These are phyloP conservation scores for Phytophthora cajani DNA, from an alignment of 352 stramenopile species.

Conservation along the genomic window DNA sequence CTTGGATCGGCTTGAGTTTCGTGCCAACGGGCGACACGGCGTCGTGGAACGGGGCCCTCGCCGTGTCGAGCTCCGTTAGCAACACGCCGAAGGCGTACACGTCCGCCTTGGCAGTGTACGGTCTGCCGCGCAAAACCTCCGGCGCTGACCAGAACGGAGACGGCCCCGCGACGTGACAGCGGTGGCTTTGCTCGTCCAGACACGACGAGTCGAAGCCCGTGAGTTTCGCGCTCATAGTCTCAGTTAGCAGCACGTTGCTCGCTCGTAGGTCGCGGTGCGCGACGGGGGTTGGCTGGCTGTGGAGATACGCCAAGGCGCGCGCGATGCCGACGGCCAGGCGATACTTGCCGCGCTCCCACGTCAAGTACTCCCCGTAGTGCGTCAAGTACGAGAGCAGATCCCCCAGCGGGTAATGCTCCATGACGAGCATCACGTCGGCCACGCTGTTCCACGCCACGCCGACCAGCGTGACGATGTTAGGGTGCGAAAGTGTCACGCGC, in stretches of 20 bases:
- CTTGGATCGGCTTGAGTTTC: slow-evolving; percentile 47
- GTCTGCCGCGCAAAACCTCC: slow-evolving; percentile 37
- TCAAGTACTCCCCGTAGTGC: slow-evolving; percentile 6
- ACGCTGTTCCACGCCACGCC: slow-evolving; percentile 53
- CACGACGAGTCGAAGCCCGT: slow-evolving; percentile 48
- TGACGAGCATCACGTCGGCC: slow-evolving; percentile 42
- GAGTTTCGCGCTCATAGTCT: slow-evolving; percentile 41
- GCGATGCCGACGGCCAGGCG: slow-evolving; percentile 41
- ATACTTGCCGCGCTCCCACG: slow-evolving; percentile 38
- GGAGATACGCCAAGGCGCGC: slow-evolving; percentile 45
- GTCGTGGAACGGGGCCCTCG: slow-evolving; percentile 37
- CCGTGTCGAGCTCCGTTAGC: slow-evolving; percentile 44
- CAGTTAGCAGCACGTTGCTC: slow-evolving; percentile 44
- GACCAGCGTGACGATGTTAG: slow-evolving; percentile 48
- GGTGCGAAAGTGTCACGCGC: slow-evolving; percentile 33
- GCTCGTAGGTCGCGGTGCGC: slow-evolving; percentile 56
- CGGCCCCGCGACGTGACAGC: slow-evolving; percentile 16
- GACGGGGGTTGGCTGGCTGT: slow-evolving; percentile 30
- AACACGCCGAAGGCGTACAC: slow-evolving; percentile 52
- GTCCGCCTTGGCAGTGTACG: slow-evolving; percentile 37
- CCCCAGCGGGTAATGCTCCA: slow-evolving; percentile 35
- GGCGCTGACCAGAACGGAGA: slow-evolving; percentile 42
- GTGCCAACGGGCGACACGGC: slow-evolving; percentile 29
- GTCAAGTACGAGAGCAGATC: slow-evolving; percentile 33
- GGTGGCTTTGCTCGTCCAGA: slow-evolving; percentile 31